phyloP scores from a whole-genome alignment of 169 alveolate species.

The Eimeria necatrix region DNA sequence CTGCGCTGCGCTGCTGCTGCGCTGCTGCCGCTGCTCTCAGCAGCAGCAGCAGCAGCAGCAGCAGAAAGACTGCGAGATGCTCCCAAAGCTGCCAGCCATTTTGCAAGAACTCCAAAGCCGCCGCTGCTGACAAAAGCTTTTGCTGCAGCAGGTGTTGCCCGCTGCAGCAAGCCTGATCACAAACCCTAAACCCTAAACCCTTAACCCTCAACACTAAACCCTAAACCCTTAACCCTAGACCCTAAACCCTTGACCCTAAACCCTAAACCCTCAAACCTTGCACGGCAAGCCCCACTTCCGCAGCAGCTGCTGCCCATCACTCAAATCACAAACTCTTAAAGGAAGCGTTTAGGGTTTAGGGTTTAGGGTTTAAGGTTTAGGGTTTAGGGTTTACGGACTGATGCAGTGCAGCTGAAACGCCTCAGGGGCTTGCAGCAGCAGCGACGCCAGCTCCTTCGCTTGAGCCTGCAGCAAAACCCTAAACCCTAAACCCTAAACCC shows the following conservation, averaged over 20 bases:
- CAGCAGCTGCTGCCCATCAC: too few species aligned
- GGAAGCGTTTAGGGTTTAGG: neutral
- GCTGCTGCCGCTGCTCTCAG: neutral
- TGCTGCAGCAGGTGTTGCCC: neutral
- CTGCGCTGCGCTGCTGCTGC: conserved; percentile 57
- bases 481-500: conserved; percentile 37
- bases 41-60: conserved; percentile 38
- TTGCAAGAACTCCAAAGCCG: conserved; percentile 10
- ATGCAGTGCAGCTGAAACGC: conserved; percentile 26
- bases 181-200: conserved; percentile 48
- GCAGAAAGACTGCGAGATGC: conserved; percentile 38
- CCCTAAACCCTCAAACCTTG: conserved; percentile 10
- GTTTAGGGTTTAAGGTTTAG: neutral
- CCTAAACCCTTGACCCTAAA: too few species aligned
- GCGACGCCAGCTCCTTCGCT: neutral
- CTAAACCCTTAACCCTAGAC: neutral
- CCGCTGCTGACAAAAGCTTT: neutral
- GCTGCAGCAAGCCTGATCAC: conserved; percentile 14
- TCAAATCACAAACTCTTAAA: neutral
- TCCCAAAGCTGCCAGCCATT: neutral
- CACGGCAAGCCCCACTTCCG: neutral
- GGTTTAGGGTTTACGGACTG: conserved; percentile 11
- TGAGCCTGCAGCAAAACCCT: conserved; percentile 30
- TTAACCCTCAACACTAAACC: neutral
- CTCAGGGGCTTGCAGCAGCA: conserved; percentile 28